Evolutionary conservation across 2,329 filamentous ascomycete genomes (phyloP).

Genomic region (Aurifilum marmelostoma): DNA sequence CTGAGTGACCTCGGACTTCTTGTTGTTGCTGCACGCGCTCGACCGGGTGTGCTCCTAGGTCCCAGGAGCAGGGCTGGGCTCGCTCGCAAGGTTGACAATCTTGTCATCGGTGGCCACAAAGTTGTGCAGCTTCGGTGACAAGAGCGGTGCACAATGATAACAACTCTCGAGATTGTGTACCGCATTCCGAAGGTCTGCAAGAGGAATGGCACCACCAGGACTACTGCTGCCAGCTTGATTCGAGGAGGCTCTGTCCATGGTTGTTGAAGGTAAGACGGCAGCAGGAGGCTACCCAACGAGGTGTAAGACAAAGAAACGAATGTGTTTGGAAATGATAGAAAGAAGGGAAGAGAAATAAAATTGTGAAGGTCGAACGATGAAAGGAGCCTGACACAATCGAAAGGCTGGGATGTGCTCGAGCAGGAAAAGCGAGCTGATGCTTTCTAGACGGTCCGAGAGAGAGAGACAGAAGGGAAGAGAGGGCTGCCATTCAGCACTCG

Average conservation of each 20-base stretch:
- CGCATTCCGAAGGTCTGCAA: constrained; percentile 3
- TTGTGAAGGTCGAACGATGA: constrained; percentile 1
- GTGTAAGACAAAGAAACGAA: not conserved
- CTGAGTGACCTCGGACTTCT: constrained; percentile 22
- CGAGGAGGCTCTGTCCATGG: constrained; percentile 1
- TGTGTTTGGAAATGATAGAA: too few species aligned
- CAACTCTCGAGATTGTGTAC: not conserved
- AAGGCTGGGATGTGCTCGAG: not conserved
- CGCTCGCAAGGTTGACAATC: constrained; percentile 6
- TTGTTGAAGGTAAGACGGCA: not conserved
- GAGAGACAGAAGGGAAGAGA: not conserved
- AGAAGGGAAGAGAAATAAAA: not conserved
- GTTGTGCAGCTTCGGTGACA: constrained; percentile 14
- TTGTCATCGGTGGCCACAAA: constrained; percentile 23
- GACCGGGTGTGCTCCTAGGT: constrained; percentile 16
- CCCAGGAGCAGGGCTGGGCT: not conserved
- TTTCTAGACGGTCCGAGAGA: not conserved
- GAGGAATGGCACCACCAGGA: constrained; percentile 2
- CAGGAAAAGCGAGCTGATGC: not conserved
- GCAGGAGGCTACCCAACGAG: not conserved
- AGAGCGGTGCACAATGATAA: not conserved
- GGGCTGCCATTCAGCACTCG: not conserved
- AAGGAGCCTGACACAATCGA: not conserved
- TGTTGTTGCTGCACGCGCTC: constrained; percentile 21
- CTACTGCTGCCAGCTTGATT: constrained; percentile 1